phyloP scores from a whole-genome alignment of 495 filamentous ascomycete species.

The Tuber melanosporum region DNA sequence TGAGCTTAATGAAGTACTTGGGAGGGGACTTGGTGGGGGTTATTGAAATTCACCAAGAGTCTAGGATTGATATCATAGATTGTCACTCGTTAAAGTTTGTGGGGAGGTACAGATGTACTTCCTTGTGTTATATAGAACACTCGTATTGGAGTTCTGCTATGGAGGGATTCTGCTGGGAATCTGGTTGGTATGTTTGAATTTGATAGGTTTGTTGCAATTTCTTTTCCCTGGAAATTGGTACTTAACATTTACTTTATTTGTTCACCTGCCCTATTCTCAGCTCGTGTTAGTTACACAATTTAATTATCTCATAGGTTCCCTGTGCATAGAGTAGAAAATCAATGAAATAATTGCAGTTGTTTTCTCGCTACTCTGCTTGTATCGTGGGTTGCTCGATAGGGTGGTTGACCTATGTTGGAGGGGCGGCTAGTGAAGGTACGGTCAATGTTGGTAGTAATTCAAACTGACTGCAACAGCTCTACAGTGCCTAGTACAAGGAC shows the following conservation, averaged over 20 bases:
- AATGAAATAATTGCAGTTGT: background rate
- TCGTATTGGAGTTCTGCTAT: background rate
- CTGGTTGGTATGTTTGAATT: background rate
- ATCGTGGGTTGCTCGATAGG: background rate
- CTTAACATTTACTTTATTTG: too few relatives aligned
- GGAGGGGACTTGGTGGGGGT: conserved; percentile 2
- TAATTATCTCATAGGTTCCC: background rate
- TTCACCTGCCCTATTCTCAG: too few relatives aligned
- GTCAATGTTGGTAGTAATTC: background rate
- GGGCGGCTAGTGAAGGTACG: background rate
- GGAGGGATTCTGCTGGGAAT: background rate
- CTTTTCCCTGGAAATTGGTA: too few relatives aligned
- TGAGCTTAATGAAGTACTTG: background rate
- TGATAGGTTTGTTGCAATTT: too few relatives aligned
- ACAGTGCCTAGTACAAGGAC: background rate
- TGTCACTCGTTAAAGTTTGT: background rate
- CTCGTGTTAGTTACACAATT: background rate
- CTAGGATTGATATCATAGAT: background rate
- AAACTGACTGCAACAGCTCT: background rate
- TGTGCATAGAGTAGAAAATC: background rate
- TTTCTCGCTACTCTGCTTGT: background rate
- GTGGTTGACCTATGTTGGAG: background rate
- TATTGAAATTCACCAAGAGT: background rate
- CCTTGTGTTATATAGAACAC: background rate
- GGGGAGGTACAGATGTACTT: background rate